These are phyloP conservation scores for Blastobotrys arbuscula DNA, from an alignment of 1,139 yeast genomes.

Conservation along the genomic window DNA sequence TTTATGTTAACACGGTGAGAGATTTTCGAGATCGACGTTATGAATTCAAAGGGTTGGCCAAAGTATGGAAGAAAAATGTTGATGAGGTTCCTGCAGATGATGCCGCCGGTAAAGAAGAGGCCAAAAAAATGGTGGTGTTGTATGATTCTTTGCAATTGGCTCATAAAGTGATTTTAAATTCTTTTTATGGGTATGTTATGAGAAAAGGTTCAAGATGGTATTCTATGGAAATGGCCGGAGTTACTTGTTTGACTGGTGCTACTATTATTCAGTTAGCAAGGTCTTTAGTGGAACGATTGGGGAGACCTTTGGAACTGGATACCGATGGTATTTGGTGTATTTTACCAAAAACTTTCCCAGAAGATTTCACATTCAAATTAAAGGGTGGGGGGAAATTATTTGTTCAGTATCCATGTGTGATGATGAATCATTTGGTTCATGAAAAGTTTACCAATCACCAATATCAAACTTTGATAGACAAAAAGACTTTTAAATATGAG, in stretches of 20 bases:
- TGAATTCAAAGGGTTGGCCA: constrained; percentile 89
- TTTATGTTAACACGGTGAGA: constrained; percentile 90
- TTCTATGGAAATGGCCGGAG: constrained; percentile 99
- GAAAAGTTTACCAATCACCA: constrained; percentile 88
- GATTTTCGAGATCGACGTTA: constrained; percentile 94
- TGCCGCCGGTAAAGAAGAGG: constrained; percentile 65
- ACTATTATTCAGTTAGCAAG: constrained; percentile 97
- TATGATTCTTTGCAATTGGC: constrained; percentile 96
- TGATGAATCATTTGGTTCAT: constrained; percentile 92
- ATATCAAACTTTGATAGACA: constrained; percentile 80
- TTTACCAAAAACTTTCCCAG: constrained; percentile 88
- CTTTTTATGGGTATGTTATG: constrained; percentile 98
- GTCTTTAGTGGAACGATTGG: constrained; percentile 84
- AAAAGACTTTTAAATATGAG: constrained; percentile 59
- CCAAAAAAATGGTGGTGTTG: constrained; percentile 85
- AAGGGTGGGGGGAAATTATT: constrained; percentile 72
- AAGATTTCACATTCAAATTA: constrained; percentile 65
- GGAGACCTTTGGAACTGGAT: constrained; percentile 92
- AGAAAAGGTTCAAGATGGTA: constrained; percentile 99
- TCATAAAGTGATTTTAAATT: constrained; percentile 92
- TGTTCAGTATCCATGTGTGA: constrained; percentile 91
- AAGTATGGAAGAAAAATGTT: constrained; percentile 87
- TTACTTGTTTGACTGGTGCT: constrained; percentile 96
- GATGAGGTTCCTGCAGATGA: constrained; percentile 59
- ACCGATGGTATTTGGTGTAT: constrained; percentile 99